Evolutionary conservation across 2,329 filamentous ascomycete species (phyloP).

Genomic region (Aspergillus pseudoterreus): DNA sequence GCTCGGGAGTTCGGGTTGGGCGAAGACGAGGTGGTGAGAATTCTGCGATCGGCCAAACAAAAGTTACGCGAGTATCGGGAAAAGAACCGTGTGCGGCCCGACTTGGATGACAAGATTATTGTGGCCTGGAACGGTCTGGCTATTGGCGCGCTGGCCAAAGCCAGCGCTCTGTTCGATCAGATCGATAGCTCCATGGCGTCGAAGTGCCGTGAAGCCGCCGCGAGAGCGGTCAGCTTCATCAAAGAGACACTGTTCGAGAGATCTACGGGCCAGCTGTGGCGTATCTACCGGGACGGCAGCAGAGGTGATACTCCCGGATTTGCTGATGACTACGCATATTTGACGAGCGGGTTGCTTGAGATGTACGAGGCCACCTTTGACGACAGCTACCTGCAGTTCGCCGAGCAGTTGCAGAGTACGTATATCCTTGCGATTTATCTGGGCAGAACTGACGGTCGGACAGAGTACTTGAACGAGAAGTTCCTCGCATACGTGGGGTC

Average conservation of each 20-base stretch:
- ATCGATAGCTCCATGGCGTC: slow-evolving; percentile 56
- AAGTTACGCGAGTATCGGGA: slow-evolving; percentile 71
- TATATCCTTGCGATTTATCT: slow-evolving; percentile 4
- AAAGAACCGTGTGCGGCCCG: slow-evolving; percentile 69
- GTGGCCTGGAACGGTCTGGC: slow-evolving; percentile 85
- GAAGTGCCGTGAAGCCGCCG: slow-evolving; percentile 63
- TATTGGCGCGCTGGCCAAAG: slow-evolving; percentile 75
- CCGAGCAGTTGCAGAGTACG: slow-evolving; percentile 72
- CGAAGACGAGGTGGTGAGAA: slow-evolving; percentile 63
- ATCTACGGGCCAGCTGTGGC: slow-evolving; percentile 60
- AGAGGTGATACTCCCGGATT: slow-evolving; percentile 68
- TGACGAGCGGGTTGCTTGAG: slow-evolving; percentile 77
- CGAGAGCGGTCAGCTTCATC: slow-evolving; percentile 68
- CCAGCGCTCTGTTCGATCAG: slow-evolving; percentile 63
- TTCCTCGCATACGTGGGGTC: slow-evolving; percentile 66
- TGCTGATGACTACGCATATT: slow-evolving; percentile 90
- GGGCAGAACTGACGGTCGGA: slow-evolving; percentile 12
- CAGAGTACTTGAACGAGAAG: slow-evolving; percentile 66
- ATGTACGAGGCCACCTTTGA: slow-evolving; percentile 82
- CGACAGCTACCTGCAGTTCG: slow-evolving; percentile 71
- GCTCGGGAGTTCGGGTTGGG: slow-evolving; percentile 71
- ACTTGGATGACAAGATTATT: slow-evolving; percentile 83
- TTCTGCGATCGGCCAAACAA: slow-evolving; percentile 63
- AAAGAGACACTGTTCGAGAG: slow-evolving; percentile 68
- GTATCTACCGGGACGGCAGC: slow-evolving; percentile 66